Percentiles rank a stretch among this genome's conserved stretches.
Evolutionary conservation across 331 rosid genomes (phyloP).

Genomic region (Rosa hybrid): DNA sequence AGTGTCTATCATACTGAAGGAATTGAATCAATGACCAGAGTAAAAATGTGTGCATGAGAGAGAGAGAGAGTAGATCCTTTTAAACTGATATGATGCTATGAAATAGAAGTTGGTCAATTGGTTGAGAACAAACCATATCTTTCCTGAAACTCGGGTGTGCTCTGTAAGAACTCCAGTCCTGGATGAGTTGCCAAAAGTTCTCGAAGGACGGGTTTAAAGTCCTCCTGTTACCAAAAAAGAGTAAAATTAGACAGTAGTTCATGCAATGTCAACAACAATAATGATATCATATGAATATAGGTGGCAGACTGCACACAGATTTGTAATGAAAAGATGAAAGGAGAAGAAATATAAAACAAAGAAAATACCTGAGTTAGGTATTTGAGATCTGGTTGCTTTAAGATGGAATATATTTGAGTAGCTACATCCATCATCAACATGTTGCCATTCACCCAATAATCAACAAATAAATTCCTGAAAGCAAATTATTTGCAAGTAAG

Average conservation of each 20-base stretch:
- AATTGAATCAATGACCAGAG: constrained; percentile 3
- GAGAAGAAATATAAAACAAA: not conserved
- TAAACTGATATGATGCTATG: not conserved
- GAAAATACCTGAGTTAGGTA: constrained; percentile 78
- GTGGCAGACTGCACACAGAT: constrained; percentile 1
- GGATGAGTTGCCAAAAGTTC: constrained; percentile 98
- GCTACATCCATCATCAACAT: constrained; percentile 84
- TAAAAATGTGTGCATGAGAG: not conserved
- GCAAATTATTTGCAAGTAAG: constrained; percentile 25
- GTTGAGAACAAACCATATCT: constrained; percentile 76
- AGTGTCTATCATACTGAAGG: constrained; percentile 18
- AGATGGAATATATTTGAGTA: constrained; percentile 76
- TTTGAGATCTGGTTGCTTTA: constrained; percentile 85
- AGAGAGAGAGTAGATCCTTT: not conserved
- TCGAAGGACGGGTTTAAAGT: constrained; percentile 89
- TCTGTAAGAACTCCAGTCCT: constrained; percentile 95
- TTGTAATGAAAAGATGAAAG: not conserved
- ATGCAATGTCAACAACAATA: constrained; percentile 15
- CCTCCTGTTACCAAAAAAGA: constrained; percentile 62
- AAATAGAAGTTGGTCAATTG: not conserved
- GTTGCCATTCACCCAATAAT: constrained; percentile 89
- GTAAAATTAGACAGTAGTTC: constrained; percentile 19
- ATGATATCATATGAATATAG: constrained; percentile 10
- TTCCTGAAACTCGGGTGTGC: constrained; percentile 99
- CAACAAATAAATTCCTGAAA: constrained; percentile 75